phyloP scores from a whole-genome alignment of 2,329 filamentous ascomycete genomes.

The Alternaria gansuensis region DNA sequence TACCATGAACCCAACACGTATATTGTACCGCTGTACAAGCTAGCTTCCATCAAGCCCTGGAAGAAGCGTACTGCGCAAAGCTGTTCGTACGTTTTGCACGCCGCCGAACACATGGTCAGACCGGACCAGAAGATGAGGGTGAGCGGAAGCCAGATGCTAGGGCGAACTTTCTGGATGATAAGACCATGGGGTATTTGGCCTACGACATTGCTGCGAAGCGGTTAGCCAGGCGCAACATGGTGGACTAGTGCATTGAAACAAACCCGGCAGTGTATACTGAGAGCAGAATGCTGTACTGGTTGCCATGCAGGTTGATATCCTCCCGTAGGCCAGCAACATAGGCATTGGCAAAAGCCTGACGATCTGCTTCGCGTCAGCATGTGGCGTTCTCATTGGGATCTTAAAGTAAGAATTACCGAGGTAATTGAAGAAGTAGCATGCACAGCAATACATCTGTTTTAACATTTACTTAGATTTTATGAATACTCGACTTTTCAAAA shows the following conservation, averaged over 20 bases:
- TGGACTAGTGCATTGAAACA: background rate
- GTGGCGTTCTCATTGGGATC: background rate
- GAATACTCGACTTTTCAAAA: background rate
- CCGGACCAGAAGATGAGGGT: conserved; percentile 37
- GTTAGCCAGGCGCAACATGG: background rate
- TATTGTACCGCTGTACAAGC: conserved; percentile 34
- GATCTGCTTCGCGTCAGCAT: conserved; percentile 20
- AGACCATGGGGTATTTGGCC: conserved; percentile 36
- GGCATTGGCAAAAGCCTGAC: conserved; percentile 37
- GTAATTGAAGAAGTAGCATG: conserved; percentile 42
- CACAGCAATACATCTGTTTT: conserved; percentile 33
- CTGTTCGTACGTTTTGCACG: conserved; percentile 34
- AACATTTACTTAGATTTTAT: background rate
- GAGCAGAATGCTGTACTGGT: conserved; percentile 36
- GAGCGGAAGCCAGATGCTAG: conserved; percentile 36
- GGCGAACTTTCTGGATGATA: conserved; percentile 37
- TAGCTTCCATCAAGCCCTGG: conserved; percentile 35
- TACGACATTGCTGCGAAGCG: conserved; percentile 25
- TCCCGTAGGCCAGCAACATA: conserved; percentile 40
- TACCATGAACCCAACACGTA: conserved; percentile 42
- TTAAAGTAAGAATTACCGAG: conserved; percentile 29
- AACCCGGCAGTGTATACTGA: conserved; percentile 38
- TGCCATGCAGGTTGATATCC: conserved; percentile 34
- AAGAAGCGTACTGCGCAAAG: conserved; percentile 36
- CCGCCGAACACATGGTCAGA: conserved; percentile 40